These are phyloP conservation scores for Brachypodium distachyon DNA, from an alignment of 202 grass and related monocot species.

Conservation along the genomic window DNA sequence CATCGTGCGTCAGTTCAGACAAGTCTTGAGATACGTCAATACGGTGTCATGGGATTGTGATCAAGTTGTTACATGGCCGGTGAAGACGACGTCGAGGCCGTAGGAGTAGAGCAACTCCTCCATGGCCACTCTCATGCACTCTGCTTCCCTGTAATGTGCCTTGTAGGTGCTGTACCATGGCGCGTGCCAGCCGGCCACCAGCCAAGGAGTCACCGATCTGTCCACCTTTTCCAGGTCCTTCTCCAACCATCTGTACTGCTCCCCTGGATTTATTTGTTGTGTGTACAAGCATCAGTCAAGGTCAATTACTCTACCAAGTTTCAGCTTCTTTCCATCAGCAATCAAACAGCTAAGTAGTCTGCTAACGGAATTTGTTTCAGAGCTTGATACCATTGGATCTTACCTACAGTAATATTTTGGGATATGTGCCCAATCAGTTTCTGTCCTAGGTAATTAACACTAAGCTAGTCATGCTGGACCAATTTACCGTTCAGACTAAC, in stretches of 20 bases:
- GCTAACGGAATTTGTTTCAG: neutral
- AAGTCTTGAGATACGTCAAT: neutral
- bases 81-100: slow-evolving; percentile 67
- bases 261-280: slow-evolving; percentile 8
- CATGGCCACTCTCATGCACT: slow-evolving; percentile 91
- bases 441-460: too few relatives aligned
- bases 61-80: slow-evolving; percentile 54
- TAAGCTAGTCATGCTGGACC: too few relatives aligned
- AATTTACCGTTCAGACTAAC: too few relatives aligned
- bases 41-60: neutral
- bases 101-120: slow-evolving; percentile 79
- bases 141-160: slow-evolving; percentile 71
- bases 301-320: neutral
- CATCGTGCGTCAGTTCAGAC: neutral
- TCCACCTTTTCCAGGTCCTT: slow-evolving; percentile 60
- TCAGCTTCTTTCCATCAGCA: too few relatives aligned
- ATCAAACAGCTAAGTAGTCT: neutral
- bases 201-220: slow-evolving; percentile 66
- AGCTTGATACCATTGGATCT: too few relatives aligned
- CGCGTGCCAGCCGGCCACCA: slow-evolving; percentile 73
- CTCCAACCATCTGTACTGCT: slow-evolving; percentile 78
- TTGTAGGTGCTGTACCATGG: slow-evolving; percentile 90
- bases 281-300: too few relatives aligned
- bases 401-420: too few relatives aligned
- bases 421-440: too few relatives aligned